Percentiles rank a stretch among this genome's conserved stretches.
Conservation (phyloP, 1,284 basidiomycete genomes). For the Sporisorium exsertum region DNA sequence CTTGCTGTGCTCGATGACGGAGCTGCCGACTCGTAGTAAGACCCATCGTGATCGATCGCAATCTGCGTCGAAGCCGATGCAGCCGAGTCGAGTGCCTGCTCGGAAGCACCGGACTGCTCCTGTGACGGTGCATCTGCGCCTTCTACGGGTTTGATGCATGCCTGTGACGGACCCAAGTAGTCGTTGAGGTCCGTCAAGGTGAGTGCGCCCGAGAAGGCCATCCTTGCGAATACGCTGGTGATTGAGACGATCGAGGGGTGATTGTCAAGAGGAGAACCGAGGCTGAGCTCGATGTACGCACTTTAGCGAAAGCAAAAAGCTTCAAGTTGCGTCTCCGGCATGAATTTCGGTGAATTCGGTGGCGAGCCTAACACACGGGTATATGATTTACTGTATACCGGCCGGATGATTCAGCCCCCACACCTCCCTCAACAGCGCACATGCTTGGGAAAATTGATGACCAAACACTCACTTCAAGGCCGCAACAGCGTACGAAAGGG, state of each 20-base stretch:
- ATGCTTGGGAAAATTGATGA: too few relatives aligned
- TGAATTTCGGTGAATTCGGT: conserved; percentile 9
- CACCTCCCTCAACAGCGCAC: too few relatives aligned
- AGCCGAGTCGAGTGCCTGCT: conserved; percentile 60
- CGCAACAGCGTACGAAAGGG: too few relatives aligned
- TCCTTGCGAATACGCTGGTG: conserved; percentile 64
- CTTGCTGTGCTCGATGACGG: conserved; percentile 22
- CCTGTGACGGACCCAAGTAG: conserved; percentile 95
- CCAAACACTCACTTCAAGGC: too few relatives aligned
- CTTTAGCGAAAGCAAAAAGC: not conserved
- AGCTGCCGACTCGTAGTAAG: conserved; percentile 77
- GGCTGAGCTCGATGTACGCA: not conserved
- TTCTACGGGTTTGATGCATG: conserved; percentile 94
- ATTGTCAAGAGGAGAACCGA: not conserved
- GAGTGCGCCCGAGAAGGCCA: conserved; percentile 91
- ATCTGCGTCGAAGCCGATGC: conserved; percentile 80
- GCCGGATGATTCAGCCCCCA: too few relatives aligned
- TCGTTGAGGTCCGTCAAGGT: conserved; percentile 92
- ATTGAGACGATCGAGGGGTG: not conserved
- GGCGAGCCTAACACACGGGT: too few relatives aligned
- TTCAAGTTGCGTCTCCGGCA: conserved; percentile 2
- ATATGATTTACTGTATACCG: too few relatives aligned
- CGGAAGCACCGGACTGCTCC: conserved; percentile 38
- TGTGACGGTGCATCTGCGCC: conserved; percentile 21
- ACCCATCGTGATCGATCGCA: conserved; percentile 81